phyloP scores from a whole-genome alignment of 192 early-diverging fungal species.

The Coemansia sp. region DNA sequence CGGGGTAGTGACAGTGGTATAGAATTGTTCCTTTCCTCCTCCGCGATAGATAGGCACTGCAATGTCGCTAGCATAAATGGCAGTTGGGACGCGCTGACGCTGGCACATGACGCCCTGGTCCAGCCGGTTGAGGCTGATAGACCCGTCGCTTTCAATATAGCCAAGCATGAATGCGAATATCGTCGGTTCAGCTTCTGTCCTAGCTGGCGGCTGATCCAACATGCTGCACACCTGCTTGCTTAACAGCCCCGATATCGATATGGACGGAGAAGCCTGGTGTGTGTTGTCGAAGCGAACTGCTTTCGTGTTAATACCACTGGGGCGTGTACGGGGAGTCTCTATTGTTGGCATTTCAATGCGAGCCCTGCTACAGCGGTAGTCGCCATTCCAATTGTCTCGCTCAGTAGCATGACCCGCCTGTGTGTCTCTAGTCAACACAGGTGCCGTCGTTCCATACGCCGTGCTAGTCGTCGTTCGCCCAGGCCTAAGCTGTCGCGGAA shows the following conservation, averaged over 20 bases:
- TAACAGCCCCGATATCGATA: constrained; percentile 34
- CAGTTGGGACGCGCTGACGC: constrained; percentile 31
- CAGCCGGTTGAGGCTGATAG: constrained; percentile 39
- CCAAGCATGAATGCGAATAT: constrained; percentile 41
- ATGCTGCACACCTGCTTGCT: constrained; percentile 33
- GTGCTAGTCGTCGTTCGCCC: neutral
- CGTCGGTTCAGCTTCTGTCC: neutral
- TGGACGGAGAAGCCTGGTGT: neutral
- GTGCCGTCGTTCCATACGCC: neutral
- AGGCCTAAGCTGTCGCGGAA: constrained; percentile 43
- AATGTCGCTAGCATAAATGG: constrained; percentile 19
- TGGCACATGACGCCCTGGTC: constrained; percentile 28
- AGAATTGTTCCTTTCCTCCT: constrained; percentile 17
- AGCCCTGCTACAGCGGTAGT: neutral
- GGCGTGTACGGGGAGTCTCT: neutral
- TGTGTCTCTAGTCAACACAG: neutral
- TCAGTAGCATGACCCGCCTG: neutral
- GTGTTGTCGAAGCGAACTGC: constrained; percentile 4
- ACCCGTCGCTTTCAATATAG: constrained; percentile 33
- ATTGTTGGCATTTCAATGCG: neutral
- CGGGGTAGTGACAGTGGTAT: constrained; percentile 14
- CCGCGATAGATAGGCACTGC: constrained; percentile 37
- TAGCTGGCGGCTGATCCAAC: neutral
- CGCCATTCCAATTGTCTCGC: neutral
- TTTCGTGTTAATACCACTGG: neutral